Conservation (phyloP, 768 basidiomycete genomes). For the Xerocomus brunneocitrinus region DNA sequence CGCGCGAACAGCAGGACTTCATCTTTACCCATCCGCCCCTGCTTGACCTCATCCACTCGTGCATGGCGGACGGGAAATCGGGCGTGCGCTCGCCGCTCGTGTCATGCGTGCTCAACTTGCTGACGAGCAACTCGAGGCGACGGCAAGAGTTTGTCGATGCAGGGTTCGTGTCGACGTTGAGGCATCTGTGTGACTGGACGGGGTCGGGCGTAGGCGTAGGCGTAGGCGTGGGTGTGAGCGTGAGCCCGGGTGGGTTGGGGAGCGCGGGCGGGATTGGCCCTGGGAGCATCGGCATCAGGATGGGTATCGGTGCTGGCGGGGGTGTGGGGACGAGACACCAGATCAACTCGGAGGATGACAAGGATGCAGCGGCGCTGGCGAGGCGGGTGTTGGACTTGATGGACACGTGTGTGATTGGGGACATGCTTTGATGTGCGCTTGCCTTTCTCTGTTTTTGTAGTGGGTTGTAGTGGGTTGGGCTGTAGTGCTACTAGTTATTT, state of each 20-base stretch:
- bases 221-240: slow-evolving; percentile 19
- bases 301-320: background rate
- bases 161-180: slow-evolving; percentile 42
- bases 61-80: slow-evolving; percentile 55
- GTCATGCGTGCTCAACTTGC: slow-evolving; percentile 54
- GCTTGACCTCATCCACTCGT: slow-evolving; percentile 49
- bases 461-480: background rate
- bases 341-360: slow-evolving; percentile 52
- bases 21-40: slow-evolving; percentile 51
- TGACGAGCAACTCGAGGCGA: slow-evolving; percentile 35
- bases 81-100: slow-evolving; percentile 60
- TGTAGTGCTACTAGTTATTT: background rate
- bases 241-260: slow-evolving; percentile 29
- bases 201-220: slow-evolving; percentile 11
- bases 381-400: slow-evolving; percentile 50
- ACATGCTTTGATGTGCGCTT: slow-evolving; percentile 15
- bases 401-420: slow-evolving; percentile 29
- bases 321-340: slow-evolving; percentile 22
- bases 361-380: slow-evolving; percentile 54
- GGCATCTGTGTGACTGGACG: slow-evolving; percentile 40
- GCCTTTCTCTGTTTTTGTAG: background rate
- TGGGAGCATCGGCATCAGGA: background rate
- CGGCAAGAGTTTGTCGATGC: slow-evolving; percentile 39
- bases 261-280: slow-evolving; percentile 5
- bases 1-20: slow-evolving; percentile 42